phyloP scores from a whole-genome alignment of 1,284 basidiomycete genomes.

The Ceratobasidium sp. region DNA sequence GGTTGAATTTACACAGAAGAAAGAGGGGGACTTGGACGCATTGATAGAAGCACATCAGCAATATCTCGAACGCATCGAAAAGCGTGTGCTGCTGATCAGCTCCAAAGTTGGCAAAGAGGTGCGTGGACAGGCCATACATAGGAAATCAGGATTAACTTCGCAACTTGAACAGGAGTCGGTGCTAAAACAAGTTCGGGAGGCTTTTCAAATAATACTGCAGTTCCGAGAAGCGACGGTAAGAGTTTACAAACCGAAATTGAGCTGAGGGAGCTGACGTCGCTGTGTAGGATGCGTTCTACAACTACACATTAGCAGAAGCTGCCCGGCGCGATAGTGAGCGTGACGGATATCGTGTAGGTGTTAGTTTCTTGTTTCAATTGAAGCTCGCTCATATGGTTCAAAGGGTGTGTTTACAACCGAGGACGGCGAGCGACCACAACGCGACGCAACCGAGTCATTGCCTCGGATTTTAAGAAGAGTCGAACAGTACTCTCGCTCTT shows the following conservation, averaged over 20 bases:
- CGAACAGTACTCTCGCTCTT: constrained; percentile 68
- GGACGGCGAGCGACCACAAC: constrained; percentile 35
- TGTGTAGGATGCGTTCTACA: constrained; percentile 83
- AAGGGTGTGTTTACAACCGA: constrained; percentile 64
- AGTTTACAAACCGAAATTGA: neutral
- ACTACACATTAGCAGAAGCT: constrained; percentile 83
- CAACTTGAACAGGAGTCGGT: constrained; percentile 64
- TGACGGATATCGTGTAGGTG: constrained; percentile 70
- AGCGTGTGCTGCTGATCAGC: constrained; percentile 79
- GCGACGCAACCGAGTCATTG: constrained; percentile 54
- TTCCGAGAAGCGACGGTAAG: constrained; percentile 83
- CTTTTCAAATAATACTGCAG: constrained; percentile 77
- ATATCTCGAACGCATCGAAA: constrained; percentile 85
- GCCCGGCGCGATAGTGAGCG: constrained; percentile 74
- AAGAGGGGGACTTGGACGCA: constrained; percentile 93
- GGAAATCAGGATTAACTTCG: constrained; percentile 6
- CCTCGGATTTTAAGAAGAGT: constrained; percentile 65
- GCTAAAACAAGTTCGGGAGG: constrained; percentile 77
- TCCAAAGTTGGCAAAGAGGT: constrained; percentile 80
- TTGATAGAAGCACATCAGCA: constrained; percentile 87
- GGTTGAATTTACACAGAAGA: constrained; percentile 80
- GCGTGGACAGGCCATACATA: constrained; percentile 34
- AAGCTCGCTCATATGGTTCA: neutral
- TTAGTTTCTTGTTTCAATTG: neutral
- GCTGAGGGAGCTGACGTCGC: neutral